Evolutionary conservation across 495 filamentous ascomycete genomes (phyloP), one percentile per base, ranked within the genome.

Genomic region (Podospora pseudopauciseta): DNA sequence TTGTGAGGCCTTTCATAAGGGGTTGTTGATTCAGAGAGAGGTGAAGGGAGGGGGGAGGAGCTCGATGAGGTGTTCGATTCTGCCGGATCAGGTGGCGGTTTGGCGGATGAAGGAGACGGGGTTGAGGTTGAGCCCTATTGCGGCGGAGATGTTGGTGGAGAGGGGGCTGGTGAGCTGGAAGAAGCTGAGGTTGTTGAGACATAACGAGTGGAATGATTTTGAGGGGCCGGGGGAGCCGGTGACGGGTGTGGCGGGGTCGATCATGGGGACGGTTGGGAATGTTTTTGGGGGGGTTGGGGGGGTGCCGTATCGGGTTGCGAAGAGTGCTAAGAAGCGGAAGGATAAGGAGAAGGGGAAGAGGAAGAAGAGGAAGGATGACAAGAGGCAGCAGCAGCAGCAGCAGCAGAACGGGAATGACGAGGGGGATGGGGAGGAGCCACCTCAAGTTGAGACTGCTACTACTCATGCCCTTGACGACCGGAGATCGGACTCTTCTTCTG

Each of bases 121-220:
- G 23, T 56, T 93, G 18, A 78, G 82, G 59, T 74, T 96, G 2
- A 89, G 85, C 60, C 81, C 89, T 0, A 64, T 92, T 27, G 92
- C 91, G 0, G 90, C 90, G 0, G 82, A 90, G 63, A 68, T 91
- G 9, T 73, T 91, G 2, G 83, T 90, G 0, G 78, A 87, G 63
- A 79, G 82, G 69, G 83, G 84, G 54, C 83, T 85, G 62, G 73
- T 93, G 55, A 81, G 84, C 23, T 89, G 86, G 84, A 85, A 85
- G 60, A 85, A 89, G 64, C 76, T 96, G n/a, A 82, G 86, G 56
- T 78, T 92, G 20, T 70, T 90, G 3, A 80, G 91, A 34, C 89
- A 91, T 67, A 83, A 83, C 44, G 89, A 92, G 69, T 93, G 90
- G 90, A 92, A 92, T 67, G 90, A 92, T 71, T 92, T 91, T 68